Base-by-base conservation (phyloP, 2,329 filamentous ascomycete genomes). In the Colletotrichum siamense region DNA sequence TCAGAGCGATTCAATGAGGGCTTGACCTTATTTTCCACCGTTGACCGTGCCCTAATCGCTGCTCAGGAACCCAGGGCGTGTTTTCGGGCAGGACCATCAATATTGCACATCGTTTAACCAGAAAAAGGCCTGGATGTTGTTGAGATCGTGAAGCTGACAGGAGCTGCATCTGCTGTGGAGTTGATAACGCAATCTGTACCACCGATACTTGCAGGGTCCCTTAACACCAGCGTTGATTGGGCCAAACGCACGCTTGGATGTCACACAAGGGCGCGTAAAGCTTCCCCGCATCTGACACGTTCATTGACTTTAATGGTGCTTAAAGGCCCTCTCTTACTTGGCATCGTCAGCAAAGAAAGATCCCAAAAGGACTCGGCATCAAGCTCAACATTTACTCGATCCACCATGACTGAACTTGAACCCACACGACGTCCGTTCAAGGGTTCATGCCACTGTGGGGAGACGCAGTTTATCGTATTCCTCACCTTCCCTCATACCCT, bases 361-460 rank as follows among this genome's bases (percentile, higher is more conserved):
- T n/a, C 7, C 6, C 24, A 39, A 30, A 16, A 36, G 6, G n/a
- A 52, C 44, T 52, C n/a, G 44, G 44, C 44, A 8, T 52, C 44
- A 52, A 22, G 24, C 9, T 12, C 16, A 4, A 28, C n/a, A 13
- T 18, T 24, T n/a, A 6, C 12, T 18, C 8, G n/a, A 32, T 59
- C 44, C 44, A 22, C 44, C 7, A 52, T 69, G 64, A n/a, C 61
- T 13, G 26, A 36, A 13, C 22, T 65, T 67, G 28, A 64, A 44
- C 66, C 79, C 30, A 74, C 71, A 2, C 80, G 81, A 24, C 78
- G 78, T 12, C 77, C 81, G 5, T 83, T 80, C 71, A 82, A 78
- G 5, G 88, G 88, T 49, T 89, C 87, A 18, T 89, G 88, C 79
- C 88, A 89, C 78, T 89, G 88, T 79, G 87, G 87, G 63, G 72